A percentile compares a stretch with the other conserved stretches of the same genome.
phyloP scores from a whole-genome alignment of 225 moss, liverwort and hornwort species.

The Lunularia cruciata region DNA sequence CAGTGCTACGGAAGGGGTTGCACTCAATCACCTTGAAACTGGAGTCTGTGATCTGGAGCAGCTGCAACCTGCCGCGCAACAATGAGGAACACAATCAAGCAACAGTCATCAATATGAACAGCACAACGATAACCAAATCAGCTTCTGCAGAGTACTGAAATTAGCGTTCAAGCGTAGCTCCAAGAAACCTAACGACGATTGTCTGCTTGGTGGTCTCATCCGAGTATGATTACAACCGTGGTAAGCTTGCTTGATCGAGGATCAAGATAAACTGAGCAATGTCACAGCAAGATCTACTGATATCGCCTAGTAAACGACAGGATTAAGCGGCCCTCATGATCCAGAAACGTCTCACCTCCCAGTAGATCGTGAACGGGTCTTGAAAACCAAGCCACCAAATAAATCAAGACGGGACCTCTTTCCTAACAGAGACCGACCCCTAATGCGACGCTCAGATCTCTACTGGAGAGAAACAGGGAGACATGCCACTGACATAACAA shows the following conservation, averaged over 20 bases:
- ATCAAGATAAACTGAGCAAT: slow-evolving; percentile 1
- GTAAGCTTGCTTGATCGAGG: too few relatives aligned
- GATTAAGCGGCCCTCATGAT: background rate
- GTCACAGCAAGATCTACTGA: background rate
- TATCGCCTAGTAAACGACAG: background rate
- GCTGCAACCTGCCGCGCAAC: slow-evolving; percentile 54
- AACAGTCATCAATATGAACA: background rate
- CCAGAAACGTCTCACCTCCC: slow-evolving; percentile 1
- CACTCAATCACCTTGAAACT: slow-evolving; percentile 64
- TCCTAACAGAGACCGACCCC: background rate
- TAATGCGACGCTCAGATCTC: slow-evolving; percentile 1
- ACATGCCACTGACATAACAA: background rate
- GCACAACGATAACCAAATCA: too few relatives aligned
- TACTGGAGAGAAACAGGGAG: slow-evolving; percentile 9
- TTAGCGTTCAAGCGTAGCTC: too few relatives aligned
- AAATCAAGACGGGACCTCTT: too few relatives aligned
- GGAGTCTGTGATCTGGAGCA: slow-evolving; percentile 65
- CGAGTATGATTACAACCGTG: too few relatives aligned
- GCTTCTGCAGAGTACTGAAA: too few relatives aligned
- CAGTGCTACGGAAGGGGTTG: too few relatives aligned
- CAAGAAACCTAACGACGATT: too few relatives aligned
- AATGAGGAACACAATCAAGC: background rate
- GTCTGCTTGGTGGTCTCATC: too few relatives aligned
- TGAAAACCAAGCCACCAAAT: background rate
- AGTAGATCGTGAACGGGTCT: background rate